These are phyloP conservation scores for Stromatinia cepivora DNA, from an alignment of 2,329 filamentous ascomycete species.

Conservation along the genomic window DNA sequence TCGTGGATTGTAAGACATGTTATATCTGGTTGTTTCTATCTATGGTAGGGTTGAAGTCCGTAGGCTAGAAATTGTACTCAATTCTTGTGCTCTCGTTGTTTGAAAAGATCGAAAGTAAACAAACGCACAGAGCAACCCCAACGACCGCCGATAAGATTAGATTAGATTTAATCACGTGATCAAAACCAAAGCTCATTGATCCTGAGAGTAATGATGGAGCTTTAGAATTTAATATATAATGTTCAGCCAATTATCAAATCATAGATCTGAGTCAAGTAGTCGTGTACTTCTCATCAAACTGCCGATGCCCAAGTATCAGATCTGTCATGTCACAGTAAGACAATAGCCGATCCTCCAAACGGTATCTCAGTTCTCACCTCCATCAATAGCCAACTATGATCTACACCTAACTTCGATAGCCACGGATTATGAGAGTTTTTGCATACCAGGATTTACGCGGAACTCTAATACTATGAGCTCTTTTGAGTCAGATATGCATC, in stretches of 20 bases:
- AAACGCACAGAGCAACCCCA: slow-evolving; percentile 22
- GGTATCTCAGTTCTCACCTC: not conserved
- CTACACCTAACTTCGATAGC: not conserved
- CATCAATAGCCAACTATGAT: not conserved
- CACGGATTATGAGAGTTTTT: not conserved
- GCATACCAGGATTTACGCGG: not conserved
- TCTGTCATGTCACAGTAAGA: not conserved
- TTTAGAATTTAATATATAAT: not conserved
- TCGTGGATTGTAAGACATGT: slow-evolving; percentile 52
- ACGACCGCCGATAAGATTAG: slow-evolving; percentile 14
- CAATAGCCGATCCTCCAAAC: not conserved
- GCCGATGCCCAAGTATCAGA: not conserved
- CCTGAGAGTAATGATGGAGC: not conserved
- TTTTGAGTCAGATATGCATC: not conserved
- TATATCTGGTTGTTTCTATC: slow-evolving; percentile 6
- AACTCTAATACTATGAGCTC: not conserved
- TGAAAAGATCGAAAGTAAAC: slow-evolving; percentile 24
- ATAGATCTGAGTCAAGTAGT: not conserved
- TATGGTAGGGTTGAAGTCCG: not conserved
- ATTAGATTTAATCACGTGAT: slow-evolving; percentile 7
- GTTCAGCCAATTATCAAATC: not conserved
- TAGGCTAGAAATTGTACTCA: not conserved
- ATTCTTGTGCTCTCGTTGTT: not conserved
- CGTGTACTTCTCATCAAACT: not conserved
- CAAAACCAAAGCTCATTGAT: rapidly evolving